These are phyloP conservation scores for Aquilaria sinensis DNA, from an alignment of 345 rosid genomes.

Conservation along the genomic window DNA sequence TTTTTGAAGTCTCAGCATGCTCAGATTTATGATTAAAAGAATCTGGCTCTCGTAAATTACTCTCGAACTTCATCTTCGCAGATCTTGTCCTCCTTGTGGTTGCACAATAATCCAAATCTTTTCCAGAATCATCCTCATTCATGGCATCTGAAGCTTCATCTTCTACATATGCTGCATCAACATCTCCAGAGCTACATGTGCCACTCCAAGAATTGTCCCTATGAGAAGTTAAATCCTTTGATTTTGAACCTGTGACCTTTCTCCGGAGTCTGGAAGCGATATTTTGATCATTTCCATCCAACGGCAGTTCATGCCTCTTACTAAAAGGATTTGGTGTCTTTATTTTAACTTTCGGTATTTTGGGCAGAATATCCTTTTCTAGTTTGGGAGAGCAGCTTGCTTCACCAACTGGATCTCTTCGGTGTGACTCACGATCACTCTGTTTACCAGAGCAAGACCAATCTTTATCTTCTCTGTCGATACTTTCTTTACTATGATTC, in stretches of 20 bases:
- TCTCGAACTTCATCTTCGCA: constrained; percentile 38
- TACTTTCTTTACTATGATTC: constrained; percentile 8
- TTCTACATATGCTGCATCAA: constrained; percentile 18
- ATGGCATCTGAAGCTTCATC: constrained; percentile 19
- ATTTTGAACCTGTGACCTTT: constrained; percentile 16
- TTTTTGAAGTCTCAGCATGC: constrained; percentile 44
- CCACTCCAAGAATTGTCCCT: constrained; percentile 15
- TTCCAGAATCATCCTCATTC: constrained; percentile 23
- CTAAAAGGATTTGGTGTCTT: constrained; percentile 30
- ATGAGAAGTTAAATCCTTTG: constrained; percentile 7
- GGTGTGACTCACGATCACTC: constrained; percentile 8
- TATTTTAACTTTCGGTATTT: constrained; percentile 47
- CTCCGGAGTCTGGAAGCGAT: constrained; percentile 16
- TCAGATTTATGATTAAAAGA: constrained; percentile 24
- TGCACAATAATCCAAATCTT: constrained; percentile 29
- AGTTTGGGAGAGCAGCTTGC: constrained; percentile 26
- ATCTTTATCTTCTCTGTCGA: constrained; percentile 8
- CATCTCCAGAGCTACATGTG: constrained; percentile 18
- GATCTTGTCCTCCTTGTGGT: constrained; percentile 59
- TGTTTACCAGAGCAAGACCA: constrained; percentile 11
- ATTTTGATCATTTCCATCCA: constrained; percentile 23
- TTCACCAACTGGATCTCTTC: constrained; percentile 19
- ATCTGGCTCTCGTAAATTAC: constrained; percentile 34
- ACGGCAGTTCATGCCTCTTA: constrained; percentile 25
- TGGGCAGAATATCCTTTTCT: constrained; percentile 37